These are phyloP conservation scores for Yarrowia keelungensis DNA, from an alignment of 805 yeast genomes.

Conservation along the genomic window DNA sequence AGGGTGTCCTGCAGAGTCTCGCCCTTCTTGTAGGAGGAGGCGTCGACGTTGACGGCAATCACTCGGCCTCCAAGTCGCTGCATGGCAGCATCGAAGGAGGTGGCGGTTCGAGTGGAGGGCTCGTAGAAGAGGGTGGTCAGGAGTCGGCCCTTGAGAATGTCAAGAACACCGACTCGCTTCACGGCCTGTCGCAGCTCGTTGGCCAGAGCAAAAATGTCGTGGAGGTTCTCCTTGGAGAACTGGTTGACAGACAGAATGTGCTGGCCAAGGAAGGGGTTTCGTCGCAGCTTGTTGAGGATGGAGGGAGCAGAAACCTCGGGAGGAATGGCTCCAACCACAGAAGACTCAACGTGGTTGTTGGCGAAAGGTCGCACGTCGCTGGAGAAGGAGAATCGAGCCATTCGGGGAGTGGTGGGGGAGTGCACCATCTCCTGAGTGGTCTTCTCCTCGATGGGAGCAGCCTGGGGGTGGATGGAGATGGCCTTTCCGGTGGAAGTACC, in stretches of 20 bases:
- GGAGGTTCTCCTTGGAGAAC: constrained; percentile 86
- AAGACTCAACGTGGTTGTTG: constrained; percentile 41
- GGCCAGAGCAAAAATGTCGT: constrained; percentile 92
- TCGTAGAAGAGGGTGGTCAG: constrained; percentile 96
- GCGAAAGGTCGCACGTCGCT: constrained; percentile 49
- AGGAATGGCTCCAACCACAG: constrained; percentile 42
- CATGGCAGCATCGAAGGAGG: constrained; percentile 99
- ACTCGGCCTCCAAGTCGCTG: constrained; percentile 99
- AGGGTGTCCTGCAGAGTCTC: constrained; percentile 97
- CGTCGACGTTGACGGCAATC: constrained; percentile 79
- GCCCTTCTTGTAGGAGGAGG: constrained; percentile 97
- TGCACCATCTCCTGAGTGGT: constrained; percentile 38
- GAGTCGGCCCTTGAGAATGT: constrained; percentile 86
- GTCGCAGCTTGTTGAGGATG: constrained; percentile 79
- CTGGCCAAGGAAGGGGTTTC: constrained; percentile 90
- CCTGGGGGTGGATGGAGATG: constrained; percentile 48
- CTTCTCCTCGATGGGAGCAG: constrained; percentile 46
- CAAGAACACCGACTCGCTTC: constrained; percentile 94
- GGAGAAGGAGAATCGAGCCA: constrained; percentile 45
- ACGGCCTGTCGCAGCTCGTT: constrained; percentile 97
- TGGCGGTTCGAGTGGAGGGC: constrained; percentile 96
- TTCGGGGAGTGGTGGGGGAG: constrained; percentile 42
- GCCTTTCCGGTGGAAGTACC: constrained; percentile 70
- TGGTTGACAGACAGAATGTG: constrained; percentile 88
- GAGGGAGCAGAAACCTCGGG: constrained; percentile 59